Conservation (phyloP, 2,329 filamentous ascomycete species). For the Colletotrichum karsti region DNA sequence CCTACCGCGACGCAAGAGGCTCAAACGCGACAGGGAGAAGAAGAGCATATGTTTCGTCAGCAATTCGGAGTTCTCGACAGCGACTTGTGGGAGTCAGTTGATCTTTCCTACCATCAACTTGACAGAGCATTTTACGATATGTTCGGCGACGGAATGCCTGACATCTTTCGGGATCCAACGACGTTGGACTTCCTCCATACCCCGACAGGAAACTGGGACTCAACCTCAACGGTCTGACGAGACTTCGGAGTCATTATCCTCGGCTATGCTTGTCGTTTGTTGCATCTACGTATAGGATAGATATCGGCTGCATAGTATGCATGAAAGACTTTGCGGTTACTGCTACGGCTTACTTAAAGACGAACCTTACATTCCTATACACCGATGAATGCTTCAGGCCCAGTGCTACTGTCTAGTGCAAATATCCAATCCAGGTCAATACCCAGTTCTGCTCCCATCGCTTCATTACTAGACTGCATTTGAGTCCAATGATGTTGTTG, state of each 20-base stretch:
- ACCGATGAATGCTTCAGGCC: background rate
- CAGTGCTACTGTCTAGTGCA: background rate
- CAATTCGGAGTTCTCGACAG: background rate
- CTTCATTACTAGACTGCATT: background rate
- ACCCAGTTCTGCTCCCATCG: background rate
- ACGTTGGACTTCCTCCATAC: background rate
- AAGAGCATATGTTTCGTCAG: background rate
- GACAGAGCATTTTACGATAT: conserved; percentile 30
- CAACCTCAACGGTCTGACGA: background rate
- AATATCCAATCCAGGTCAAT: conserved; percentile 1
- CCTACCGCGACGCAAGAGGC: too few species aligned
- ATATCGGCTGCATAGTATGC: too few species aligned
- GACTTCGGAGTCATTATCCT: background rate
- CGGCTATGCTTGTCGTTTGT: too few species aligned
- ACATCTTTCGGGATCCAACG: conserved; percentile 19
- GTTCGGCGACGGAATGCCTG: conserved; percentile 30
- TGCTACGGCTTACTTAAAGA: too few species aligned
- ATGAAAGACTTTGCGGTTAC: too few species aligned
- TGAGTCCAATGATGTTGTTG: background rate
- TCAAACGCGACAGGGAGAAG: background rate
- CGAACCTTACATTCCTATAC: background rate
- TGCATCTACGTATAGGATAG: too few species aligned
- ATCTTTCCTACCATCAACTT: conserved; percentile 12
- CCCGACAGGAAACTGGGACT: background rate
- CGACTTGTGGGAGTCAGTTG: background rate